Base-by-base conservation (phyloP, 2,329 filamentous ascomycete genomes). In the Penicillium sp. region DNA sequence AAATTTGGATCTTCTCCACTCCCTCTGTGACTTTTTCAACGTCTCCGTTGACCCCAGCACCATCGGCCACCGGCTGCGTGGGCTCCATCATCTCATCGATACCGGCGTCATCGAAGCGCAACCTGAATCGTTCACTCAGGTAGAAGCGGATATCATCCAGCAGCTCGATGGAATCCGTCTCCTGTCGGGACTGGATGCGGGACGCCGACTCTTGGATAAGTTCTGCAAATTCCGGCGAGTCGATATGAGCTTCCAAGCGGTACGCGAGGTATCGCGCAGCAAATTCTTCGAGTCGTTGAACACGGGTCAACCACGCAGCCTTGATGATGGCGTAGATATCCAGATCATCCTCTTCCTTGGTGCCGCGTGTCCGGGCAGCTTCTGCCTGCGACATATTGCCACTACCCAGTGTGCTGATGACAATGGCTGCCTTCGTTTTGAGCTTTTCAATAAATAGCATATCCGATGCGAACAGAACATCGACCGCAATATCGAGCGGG, bases 141-240 rank as follows among this genome's bases (percentile, higher is more conserved):
- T 95, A 96, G 64, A 94, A 95, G 8, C 93, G 81, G 54, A 98
- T 96, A 63, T 98, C 93, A 63, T 98, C 93, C 9, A 98, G 75
- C 54, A 98, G 68, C 68, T 97, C 93, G 55, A 98, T 95, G 0
- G 88, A 93, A 68, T 98, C 93, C 0, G 90, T 97, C 69, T 96
- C 91, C 67, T 98, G 83, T 60, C 93, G 77, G 21, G 78, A 78
- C 59, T 84, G 78, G 54, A 97, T 85, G 29, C 89, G 79, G 43
- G 73, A 75, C 0, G 91, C 91, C 45, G 86, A 93, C 67, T 96
- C 88, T 55, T 79, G 77, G 45, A 98, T 93, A 34, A 97, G 72
- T 32, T 91, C 85, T 32, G 84, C 83, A 64, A 98, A 97, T 34
- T 95, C 88, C 1, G 80, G 76, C 45, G 89, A 83, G 63, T 96